Evolutionary conservation across 163 green algal genomes (phyloP).

Genomic region (Chlamydomonas reinhardtii): DNA sequence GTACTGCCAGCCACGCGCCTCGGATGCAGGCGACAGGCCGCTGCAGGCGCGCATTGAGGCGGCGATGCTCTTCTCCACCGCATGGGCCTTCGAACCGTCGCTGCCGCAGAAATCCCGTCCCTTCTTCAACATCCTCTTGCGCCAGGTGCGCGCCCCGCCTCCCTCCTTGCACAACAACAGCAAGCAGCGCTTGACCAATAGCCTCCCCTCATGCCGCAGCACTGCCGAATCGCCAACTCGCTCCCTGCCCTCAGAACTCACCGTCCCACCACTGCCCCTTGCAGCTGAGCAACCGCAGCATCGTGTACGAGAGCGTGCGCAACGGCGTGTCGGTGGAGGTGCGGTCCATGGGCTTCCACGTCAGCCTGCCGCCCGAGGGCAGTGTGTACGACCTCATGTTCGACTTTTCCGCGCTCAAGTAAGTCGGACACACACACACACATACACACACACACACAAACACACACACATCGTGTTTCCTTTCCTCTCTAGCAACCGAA

Average conservation of each 20-base stretch:
- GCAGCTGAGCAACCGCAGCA: constrained; percentile 35
- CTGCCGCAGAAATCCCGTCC: constrained; percentile 50
- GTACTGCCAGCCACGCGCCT: constrained; percentile 14
- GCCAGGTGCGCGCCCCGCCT: constrained; percentile 19
- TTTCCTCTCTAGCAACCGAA: no score
- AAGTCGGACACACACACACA: neutral
- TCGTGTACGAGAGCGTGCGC: constrained; percentile 17
- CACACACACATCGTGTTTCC: no score
- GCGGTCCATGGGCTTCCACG: constrained; percentile 55
- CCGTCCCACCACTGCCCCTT: no score
- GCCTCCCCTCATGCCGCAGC: no score
- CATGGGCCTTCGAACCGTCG: constrained; percentile 60
- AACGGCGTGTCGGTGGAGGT: constrained; percentile 30
- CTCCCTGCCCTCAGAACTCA: neutral
- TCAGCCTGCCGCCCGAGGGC: constrained; percentile 56
- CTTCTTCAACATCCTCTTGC: constrained; percentile 66
- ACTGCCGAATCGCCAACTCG: no score
- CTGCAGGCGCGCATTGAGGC: constrained; percentile 53
- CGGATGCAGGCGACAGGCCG: constrained; percentile 27
- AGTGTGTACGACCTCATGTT: constrained; percentile 65
- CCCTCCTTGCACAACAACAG: no score
- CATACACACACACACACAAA: no score
- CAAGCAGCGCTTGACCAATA: no score
- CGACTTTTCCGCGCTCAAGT: constrained; percentile 52
- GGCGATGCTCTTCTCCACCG: constrained; percentile 45